Evolutionary conservation across 306 rosid species (phyloP), one percentile per base, ranked within the genome.

Genomic region (Citrullus colocynthis): DNA sequence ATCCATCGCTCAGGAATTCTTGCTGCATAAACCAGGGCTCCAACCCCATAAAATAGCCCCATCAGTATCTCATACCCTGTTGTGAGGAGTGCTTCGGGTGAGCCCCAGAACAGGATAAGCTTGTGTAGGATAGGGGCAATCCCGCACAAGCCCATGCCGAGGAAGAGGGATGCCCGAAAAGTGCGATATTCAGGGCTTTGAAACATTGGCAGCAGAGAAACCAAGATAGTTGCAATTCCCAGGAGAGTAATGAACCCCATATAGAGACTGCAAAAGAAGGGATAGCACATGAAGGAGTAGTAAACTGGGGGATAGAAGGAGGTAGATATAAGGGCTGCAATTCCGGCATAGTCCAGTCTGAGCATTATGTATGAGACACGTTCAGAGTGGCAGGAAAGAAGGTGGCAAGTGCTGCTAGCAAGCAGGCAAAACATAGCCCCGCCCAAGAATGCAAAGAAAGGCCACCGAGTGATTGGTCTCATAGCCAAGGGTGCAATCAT

Each of bases 361-460:
- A 92, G 93, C 97, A 92, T 92, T 78, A 95, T 87, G 85, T 89
- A 95, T 1, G 96, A 85, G 66, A 89, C 30, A 7, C 96, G 96
- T 84, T 89, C 85, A 1, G 99, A 95, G 84, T 92, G 97, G 85
- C 99, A 95, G 20, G 93, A 92, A 81, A 95, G 85, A 41, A 95
- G 99, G 82, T 95, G 99, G 85, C 99, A 95, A 21, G 84, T 44
- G 82, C 97, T 95, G 91, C 99, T 95, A 17, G 93, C 85, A 28
- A 95, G 90, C 88, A 95, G 86, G 88, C 97, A 95, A 82, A 95
- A 95, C 99, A 95, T 95, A 77, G 97, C 96, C 41, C 99, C 99
- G 5, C 97, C 97, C 80, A 95, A 73, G 88, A 95, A 95, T 37
- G 91, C 91, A 13, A 88, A 95, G 83, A 95, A 92, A 18, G 99